phyloP scores from a whole-genome alignment of 169 alveolate species.

The Eimeria acervulina region DNA sequence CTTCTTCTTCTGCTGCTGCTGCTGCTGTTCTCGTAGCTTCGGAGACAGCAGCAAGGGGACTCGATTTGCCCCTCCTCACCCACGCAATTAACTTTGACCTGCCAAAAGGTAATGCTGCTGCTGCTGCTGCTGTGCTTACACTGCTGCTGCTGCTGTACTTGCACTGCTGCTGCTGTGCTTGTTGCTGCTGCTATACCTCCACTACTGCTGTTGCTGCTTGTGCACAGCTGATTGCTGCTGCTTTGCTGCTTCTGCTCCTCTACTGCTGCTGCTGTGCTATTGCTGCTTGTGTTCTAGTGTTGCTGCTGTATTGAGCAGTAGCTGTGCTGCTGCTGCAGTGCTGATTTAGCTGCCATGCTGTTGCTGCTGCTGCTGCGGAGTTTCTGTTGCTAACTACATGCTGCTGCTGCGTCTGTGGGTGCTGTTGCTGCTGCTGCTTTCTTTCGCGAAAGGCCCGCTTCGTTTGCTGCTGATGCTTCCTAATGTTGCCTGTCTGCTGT shows the following conservation, averaged over 20 bases:
- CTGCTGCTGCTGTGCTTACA: neutral
- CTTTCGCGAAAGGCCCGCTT: neutral
- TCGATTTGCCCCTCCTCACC: slow-evolving; percentile 71
- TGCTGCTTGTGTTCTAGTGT: neutral
- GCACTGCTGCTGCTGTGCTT: no score
- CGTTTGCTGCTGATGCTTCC: neutral
- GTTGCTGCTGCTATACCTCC: no score
- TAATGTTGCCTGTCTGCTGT: neutral
- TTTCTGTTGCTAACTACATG: neutral
- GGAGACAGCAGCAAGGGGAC: slow-evolving; percentile 78
- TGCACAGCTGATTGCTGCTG: neutral
- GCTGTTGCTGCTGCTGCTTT: neutral
- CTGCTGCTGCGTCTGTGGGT: neutral
- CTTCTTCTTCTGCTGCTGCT: neutral
- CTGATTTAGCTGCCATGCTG: neutral
- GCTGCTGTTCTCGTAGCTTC: slow-evolving; percentile 63
- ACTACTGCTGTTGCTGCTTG: no score
- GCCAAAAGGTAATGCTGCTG: slow-evolving; percentile 44
- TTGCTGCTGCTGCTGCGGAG: no score
- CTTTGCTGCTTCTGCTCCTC: no score
- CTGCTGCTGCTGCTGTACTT: no score
- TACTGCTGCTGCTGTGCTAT: neutral
- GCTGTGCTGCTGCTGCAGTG: neutral
- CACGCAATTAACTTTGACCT: slow-evolving; percentile 77
- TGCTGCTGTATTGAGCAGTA: neutral